phyloP scores from a whole-genome alignment of 345 rosid genomes.

The Citrus inodora region DNA sequence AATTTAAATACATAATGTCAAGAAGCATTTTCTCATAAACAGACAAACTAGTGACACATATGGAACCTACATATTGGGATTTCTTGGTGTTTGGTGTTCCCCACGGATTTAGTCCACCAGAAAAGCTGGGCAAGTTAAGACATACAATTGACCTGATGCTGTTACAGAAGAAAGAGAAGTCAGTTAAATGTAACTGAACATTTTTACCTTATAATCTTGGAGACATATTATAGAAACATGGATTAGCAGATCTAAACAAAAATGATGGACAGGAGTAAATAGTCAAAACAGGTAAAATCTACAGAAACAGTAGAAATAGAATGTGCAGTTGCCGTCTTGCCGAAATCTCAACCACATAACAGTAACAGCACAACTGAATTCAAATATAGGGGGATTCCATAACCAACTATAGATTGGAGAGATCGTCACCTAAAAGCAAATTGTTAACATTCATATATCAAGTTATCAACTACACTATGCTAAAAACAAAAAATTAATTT shows the following conservation, averaged over 20 bases:
- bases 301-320: not conserved
- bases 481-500: too few relatives aligned
- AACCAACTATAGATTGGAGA: not conserved
- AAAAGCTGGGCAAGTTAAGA: conserved; percentile 91
- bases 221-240: not conserved
- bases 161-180: conserved; percentile 17
- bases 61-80: conserved; percentile 40
- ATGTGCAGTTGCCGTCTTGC: not conserved
- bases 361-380: not conserved
- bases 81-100: conserved; percentile 66
- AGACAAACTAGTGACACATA: not conserved
- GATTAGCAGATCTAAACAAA: not conserved
- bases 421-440: not conserved
- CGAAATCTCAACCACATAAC: not conserved
- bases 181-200: not conserved
- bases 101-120: conserved; percentile 93
- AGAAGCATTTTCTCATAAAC: not conserved
- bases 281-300: not conserved
- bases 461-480: not conserved
- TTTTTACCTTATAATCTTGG: not conserved
- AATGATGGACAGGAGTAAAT: not conserved
- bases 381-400: not conserved
- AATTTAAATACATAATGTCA: not conserved
- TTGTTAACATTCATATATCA: not conserved
- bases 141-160: conserved; percentile 87